These are phyloP conservation scores for Debaryomyces maramus DNA, from an alignment of 805 yeast species.

Conservation along the genomic window DNA sequence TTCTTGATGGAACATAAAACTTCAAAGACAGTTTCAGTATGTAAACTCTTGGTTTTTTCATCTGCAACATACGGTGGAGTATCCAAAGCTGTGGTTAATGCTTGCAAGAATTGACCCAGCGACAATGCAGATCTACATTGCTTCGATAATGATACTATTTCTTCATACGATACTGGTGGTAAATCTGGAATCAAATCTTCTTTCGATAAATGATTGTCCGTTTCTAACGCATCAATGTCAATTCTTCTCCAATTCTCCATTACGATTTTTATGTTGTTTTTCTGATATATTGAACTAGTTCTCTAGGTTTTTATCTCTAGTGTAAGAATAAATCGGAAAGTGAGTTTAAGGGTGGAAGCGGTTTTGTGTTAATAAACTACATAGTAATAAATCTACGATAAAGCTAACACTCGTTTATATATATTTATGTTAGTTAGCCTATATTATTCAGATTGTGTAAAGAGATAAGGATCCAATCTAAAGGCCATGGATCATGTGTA, in stretches of 20 bases:
- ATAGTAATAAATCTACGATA: too few species aligned
- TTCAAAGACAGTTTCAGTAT: conserved; percentile 58
- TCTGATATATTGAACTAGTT: too few species aligned
- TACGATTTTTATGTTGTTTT: too few species aligned
- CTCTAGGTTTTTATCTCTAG: too few species aligned
- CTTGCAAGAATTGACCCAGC: conserved; percentile 70
- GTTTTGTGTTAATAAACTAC: neutral
- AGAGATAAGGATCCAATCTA: too few species aligned
- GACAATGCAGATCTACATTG: conserved; percentile 64
- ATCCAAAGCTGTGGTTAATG: conserved; percentile 61
- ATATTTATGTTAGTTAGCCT: too few species aligned
- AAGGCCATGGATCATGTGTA: too few species aligned
- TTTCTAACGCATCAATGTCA: conserved; percentile 88
- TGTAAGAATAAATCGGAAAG: neutral
- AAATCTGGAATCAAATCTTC: conserved; percentile 62
- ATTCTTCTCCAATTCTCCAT: conserved; percentile 91
- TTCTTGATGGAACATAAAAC: conserved; percentile 53
- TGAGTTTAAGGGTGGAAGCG: neutral
- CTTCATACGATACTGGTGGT: conserved; percentile 44
- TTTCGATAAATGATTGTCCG: conserved; percentile 67
- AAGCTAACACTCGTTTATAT: too few species aligned
- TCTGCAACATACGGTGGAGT: conserved; percentile 84
- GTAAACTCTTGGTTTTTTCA: conserved; percentile 49
- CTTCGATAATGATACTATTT: conserved; percentile 53
- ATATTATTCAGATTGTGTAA: too few species aligned